A percentile compares a stretch with the other conserved stretches of the same genome.
Conservation (phyloP, 139 green algal species). For the Chlamydomonas asymmetrica region DNA sequence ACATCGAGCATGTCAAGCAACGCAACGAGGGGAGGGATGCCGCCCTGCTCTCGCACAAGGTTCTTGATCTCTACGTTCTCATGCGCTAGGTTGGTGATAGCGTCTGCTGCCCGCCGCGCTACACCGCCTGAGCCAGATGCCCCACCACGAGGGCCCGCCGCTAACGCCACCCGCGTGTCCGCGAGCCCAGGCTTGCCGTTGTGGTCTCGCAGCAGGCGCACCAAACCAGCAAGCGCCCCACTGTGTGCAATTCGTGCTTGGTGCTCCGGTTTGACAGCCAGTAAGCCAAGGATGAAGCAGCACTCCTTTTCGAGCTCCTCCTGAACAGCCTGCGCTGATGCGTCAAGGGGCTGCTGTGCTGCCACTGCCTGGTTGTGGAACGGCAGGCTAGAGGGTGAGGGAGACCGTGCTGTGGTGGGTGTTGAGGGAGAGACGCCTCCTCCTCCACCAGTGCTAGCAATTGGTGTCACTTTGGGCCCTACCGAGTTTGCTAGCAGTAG, state of each 20-base stretch:
- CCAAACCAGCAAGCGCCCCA: slow-evolving; percentile 64
- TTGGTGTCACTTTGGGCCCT: slow-evolving; percentile 19
- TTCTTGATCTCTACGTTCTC: slow-evolving; percentile 95
- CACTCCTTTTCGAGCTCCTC: slow-evolving; percentile 88
- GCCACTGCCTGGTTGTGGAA: background rate
- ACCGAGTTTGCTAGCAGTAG: too few species aligned
- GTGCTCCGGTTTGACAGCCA: slow-evolving; percentile 89
- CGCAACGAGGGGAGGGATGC: slow-evolving; percentile 89
- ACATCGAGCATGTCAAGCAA: slow-evolving; percentile 83
- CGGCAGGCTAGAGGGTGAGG: background rate
- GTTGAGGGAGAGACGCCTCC: background rate
- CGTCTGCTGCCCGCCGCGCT: slow-evolving; percentile 86
- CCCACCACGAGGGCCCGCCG: background rate
- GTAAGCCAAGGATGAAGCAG: slow-evolving; percentile 89
- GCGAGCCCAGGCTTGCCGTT: slow-evolving; percentile 36
- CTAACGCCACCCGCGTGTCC: background rate
- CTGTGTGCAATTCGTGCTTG: slow-evolving; percentile 79
- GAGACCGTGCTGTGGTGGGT: background rate
- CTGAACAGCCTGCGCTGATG: too few species aligned
- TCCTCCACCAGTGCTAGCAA: background rate
- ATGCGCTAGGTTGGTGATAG: slow-evolving; percentile 96
- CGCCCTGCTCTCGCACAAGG: slow-evolving; percentile 77
- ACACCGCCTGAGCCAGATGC: slow-evolving; percentile 46
- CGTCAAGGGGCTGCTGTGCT: too few species aligned
- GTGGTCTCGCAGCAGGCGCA: slow-evolving; percentile 71